Evolutionary conservation across 1,284 basidiomycete genomes (phyloP), one percentile per base, ranked within the genome.

Genomic region (Bjerkandera adusta): DNA sequence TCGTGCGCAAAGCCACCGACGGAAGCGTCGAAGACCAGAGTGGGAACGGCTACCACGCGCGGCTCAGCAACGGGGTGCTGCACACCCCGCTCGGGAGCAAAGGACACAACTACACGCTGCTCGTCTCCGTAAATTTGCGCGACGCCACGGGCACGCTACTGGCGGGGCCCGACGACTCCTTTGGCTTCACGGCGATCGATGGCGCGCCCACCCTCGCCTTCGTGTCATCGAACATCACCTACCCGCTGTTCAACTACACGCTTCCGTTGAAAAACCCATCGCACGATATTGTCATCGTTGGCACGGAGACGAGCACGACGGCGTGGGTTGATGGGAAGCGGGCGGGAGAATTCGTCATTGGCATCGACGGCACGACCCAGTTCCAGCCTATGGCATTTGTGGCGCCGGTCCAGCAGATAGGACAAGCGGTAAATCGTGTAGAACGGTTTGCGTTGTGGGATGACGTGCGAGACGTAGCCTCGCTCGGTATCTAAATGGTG

Each of bases 101-200:
- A 38, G 66, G 66, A n/a, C 58, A 58, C 40, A 60, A 65, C 47
- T 67, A 67, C 50, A 67, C 64, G 11, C 46, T 67, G 11, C 56
- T 61, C 21, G 40, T 67, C 43, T 53, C 54, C 44, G 50, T 55
- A 22, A 50, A 16, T 18, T 36, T 51, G 15, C 12, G 44, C 12
- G 33, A 45, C 8, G 18, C 48, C 18, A 36, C 51, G 20, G 54
- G 49, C 18, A 48, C 50, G 30, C 46, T 61, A 32, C 57, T 61
- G 5, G 30, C 52, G 3, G 58, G 60, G 11, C 60, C 60, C 11
- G 60, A 60, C 35, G 49, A 52, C 43, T 53, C 56, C 1, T 55
- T 59, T 45, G 55, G 55, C n/a, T 21, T 57, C 16, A 48, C 34
- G n/a, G n/a, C 34, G 1, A 27, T 26, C 10, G 53, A 40, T 7